Percentiles rank a stretch among this genome's conserved stretches.
Conservation (phyloP, 2,329 filamentous ascomycete genomes). For the Pezicula neosporulosa region DNA sequence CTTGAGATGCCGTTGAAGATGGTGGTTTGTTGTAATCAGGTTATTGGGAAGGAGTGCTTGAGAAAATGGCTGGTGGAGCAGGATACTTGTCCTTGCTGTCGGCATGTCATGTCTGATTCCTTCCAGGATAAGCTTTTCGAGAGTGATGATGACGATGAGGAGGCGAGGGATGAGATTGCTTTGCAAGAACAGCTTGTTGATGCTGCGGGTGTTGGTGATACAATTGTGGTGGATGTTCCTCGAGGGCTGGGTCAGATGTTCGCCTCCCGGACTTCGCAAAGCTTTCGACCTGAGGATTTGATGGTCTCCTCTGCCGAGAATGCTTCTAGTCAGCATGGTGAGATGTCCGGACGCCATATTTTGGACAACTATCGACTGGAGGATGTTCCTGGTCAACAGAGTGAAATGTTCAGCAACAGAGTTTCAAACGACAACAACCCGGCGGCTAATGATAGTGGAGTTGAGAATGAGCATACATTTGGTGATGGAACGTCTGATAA, state of each 20-base stretch:
- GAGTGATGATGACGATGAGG: not conserved
- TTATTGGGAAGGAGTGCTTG: slow-evolving; percentile 16
- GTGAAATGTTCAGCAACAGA: not conserved
- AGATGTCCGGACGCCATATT: too few relatives aligned
- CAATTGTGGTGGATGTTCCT: not conserved
- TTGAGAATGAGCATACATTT: not conserved
- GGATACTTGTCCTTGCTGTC: slow-evolving; percentile 14
- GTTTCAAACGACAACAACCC: not conserved
- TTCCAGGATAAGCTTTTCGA: slow-evolving; percentile 12
- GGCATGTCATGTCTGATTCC: slow-evolving; percentile 6
- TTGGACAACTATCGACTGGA: too few relatives aligned
- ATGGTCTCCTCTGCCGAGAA: too few relatives aligned
- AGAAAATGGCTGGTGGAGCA: slow-evolving; percentile 10
- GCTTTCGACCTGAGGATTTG: too few relatives aligned
- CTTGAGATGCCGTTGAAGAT: slow-evolving; percentile 13
- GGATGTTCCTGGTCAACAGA: too few relatives aligned
- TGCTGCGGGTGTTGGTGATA: not conserved
- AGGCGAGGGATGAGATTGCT: not conserved
- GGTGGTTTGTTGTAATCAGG: slow-evolving; percentile 18
- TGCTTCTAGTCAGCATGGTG: too few relatives aligned
- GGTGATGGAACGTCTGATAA: not conserved
- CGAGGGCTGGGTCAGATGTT: too few relatives aligned
- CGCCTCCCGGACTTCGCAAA: too few relatives aligned
- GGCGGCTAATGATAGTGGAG: not conserved
- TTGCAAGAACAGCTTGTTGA: slow-evolving; percentile 1